phyloP scores from a whole-genome alignment of 495 filamentous ascomycete genomes.

The Penicillium coprophilum region DNA sequence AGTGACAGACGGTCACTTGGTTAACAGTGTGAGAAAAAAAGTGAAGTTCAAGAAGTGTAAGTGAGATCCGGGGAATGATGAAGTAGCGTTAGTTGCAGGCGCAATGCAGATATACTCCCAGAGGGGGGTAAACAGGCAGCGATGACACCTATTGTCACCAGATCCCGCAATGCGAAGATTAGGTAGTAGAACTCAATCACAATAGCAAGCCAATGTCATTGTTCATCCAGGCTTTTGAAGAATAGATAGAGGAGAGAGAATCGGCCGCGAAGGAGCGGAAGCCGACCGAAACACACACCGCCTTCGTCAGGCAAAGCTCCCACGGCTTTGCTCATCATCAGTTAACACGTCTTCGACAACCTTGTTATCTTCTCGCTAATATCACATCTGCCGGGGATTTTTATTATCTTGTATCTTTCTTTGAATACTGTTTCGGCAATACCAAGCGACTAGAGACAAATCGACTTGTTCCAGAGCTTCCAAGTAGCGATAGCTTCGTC shows the following conservation, averaged over 20 bases:
- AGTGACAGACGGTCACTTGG: not conserved
- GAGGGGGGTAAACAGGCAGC: not conserved
- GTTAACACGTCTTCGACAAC: slow-evolving; percentile 14
- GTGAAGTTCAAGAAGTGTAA: slow-evolving; percentile 4
- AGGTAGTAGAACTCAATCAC: slow-evolving; percentile 10
- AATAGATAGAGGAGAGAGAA: slow-evolving; percentile 23
- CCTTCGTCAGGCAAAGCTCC: slow-evolving; percentile 35
- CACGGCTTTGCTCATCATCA: slow-evolving; percentile 14
- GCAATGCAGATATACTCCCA: slow-evolving; percentile 11
- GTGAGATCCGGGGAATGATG: slow-evolving; percentile 13
- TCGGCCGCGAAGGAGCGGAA: slow-evolving; percentile 25
- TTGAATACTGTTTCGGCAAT: not conserved
- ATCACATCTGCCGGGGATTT: not conserved
- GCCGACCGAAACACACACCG: slow-evolving; percentile 24
- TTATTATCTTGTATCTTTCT: not conserved
- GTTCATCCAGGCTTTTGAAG: slow-evolving; percentile 22
- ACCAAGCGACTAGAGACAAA: slow-evolving; percentile 8
- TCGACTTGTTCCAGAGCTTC: slow-evolving; percentile 35
- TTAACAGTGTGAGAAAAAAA: not conserved
- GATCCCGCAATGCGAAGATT: slow-evolving; percentile 4
- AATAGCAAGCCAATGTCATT: slow-evolving; percentile 19
- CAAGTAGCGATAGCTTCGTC: slow-evolving; percentile 36
- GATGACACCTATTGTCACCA: slow-evolving; percentile 13
- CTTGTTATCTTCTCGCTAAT: slow-evolving; percentile 6
- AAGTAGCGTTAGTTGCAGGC: slow-evolving; percentile 10